A percentile compares a stretch with the other conserved stretches of the same genome.
Evolutionary conservation across 345 rosid species (phyloP).

Genomic region (Corchorus capsularis): DNA sequence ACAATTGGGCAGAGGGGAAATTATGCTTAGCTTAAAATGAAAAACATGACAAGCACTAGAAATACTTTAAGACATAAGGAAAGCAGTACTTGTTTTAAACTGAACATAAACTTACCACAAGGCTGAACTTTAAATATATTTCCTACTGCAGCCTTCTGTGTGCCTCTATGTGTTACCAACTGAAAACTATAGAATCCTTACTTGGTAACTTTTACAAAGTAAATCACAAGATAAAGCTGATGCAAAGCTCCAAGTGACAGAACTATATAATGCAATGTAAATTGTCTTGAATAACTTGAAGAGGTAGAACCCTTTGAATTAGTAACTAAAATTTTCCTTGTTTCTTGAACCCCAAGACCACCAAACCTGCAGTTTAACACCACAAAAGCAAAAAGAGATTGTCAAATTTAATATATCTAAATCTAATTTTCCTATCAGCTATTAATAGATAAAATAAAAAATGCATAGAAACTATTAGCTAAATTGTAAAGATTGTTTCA

Average conservation of each 20-base stretch:
- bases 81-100: constrained; percentile 21
- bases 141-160: constrained; percentile 53
- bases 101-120: constrained; percentile 49
- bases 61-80: not conserved
- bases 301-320: constrained; percentile 35
- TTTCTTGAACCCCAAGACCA: constrained; percentile 30
- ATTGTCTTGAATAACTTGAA: constrained; percentile 30
- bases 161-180: constrained; percentile 48
- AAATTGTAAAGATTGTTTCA: not conserved
- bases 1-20: not conserved
- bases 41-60: not conserved
- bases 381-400: constrained; percentile 29
- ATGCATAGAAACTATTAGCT: not conserved
- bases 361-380: constrained; percentile 51
- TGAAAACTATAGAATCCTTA: constrained; percentile 42
- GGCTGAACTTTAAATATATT: constrained; percentile 34
- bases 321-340: constrained; percentile 27
- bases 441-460: not conserved
- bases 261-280: constrained; percentile 28
- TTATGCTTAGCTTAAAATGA: constrained; percentile 8
- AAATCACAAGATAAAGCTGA: constrained; percentile 35
- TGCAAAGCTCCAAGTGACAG: constrained; percentile 39
- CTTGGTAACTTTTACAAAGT: constrained; percentile 27
- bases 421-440: not conserved
- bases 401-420: constrained; percentile 19